Evolutionary conservation across 495 filamentous ascomycete species (phyloP), one percentile per base, ranked within the genome.

Genomic region (Aspergillus steynii): DNA sequence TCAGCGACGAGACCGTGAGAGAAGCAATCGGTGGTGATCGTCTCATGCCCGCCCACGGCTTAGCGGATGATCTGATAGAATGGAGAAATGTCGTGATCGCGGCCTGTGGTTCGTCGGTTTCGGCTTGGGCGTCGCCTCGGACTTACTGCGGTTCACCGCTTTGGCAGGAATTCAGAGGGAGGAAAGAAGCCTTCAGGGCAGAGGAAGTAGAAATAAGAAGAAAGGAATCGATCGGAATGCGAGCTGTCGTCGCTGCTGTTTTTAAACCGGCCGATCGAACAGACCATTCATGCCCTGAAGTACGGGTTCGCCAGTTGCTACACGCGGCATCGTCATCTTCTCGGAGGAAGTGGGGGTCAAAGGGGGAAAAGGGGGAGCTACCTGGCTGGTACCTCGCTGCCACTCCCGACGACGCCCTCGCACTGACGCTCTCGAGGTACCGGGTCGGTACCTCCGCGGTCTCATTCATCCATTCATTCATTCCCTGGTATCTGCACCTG

Each of bases 31-130:
- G 20, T 55, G 58, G 52, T 55, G 67, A 67, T 70, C 64, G 67
- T 67, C 64, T 69, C 56, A 65, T 55, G 62, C 31, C 62, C 56
- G 60, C 50, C 57, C 57, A 56, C 59, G 56, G 66, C 68, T 34
- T 77, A 70, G 69, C 66, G 66, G 73, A 79, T 79, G 76, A 77
- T 76, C 73, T 78, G 74, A 80, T 80, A 68, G 62, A 73, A 78
- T 78, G 78, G 76, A 74, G 74, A 78, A 78, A 80, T 80, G 77
- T 79, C 78, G 78, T 78, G 74, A 80, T 80, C 71, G 72, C 66
- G 53, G 25, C 20, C 50, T 69, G 58, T 77, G 65, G 68, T 76
- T 73, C 61, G 73, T 65, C 69, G 47, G 61, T 58, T 14, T 27
- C 0, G 1, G 37, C 37, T 10, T 12, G 3, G 37, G 20, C 20